Evolutionary conservation across 768 basidiomycete species (phyloP).

Genomic region (Russula compacta): DNA sequence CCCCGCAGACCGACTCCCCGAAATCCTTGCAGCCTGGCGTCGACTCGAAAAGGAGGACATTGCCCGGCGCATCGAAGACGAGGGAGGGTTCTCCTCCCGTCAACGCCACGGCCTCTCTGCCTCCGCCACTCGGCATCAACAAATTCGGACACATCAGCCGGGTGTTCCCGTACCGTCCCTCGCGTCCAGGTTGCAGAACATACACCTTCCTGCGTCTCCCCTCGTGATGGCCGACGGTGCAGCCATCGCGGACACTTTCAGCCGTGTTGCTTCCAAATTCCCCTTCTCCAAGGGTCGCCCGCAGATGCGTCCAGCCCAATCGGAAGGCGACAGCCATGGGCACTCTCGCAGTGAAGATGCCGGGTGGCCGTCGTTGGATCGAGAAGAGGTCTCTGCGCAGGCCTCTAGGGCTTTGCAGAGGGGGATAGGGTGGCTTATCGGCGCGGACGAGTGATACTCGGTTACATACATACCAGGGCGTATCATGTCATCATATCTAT

Average conservation of each 20-base stretch:
- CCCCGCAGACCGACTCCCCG: conserved; percentile 68
- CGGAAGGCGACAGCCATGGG: conserved; percentile 29
- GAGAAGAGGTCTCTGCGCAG: conserved; percentile 60
- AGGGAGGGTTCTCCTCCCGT: background rate
- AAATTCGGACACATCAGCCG: background rate
- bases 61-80: conserved; percentile 38
- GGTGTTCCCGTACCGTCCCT: conserved; percentile 33
- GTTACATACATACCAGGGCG: background rate
- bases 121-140: conserved; percentile 14
- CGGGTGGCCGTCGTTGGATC: conserved; percentile 31
- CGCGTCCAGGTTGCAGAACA: conserved; percentile 50
- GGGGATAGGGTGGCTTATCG: conserved; percentile 95
- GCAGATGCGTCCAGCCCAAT: conserved; percentile 54
- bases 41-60: conserved; percentile 61
- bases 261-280: conserved; percentile 36
- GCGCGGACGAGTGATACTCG: conserved; percentile 50
- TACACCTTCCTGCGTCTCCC: conserved; percentile 63
- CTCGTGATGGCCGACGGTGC: conserved; percentile 68
- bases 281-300: conserved; percentile 9
- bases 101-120: conserved; percentile 22
- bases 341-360: conserved; percentile 31
- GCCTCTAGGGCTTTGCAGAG: conserved; percentile 74
- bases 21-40: conserved; percentile 73
- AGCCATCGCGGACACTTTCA: conserved; percentile 72
- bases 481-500: too few species aligned